phyloP scores from a whole-genome alignment of 352 stramenopile genomes.

The Phytophthora europaea region DNA sequence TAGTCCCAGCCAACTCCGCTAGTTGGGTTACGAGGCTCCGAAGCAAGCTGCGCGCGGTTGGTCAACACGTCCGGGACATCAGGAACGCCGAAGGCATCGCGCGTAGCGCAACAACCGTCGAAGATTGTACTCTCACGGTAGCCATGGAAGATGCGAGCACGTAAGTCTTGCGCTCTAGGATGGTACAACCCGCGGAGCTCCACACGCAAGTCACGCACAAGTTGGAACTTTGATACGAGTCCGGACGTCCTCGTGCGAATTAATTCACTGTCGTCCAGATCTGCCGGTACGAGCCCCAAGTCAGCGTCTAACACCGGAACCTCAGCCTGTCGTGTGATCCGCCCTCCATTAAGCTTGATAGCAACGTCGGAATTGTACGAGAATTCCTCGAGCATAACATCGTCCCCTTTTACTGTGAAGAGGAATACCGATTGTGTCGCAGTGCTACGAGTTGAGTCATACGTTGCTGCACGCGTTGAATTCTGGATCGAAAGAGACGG shows the following conservation, averaged over 20 bases:
- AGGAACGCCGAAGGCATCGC: conserved; percentile 56
- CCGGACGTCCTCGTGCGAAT: conserved; percentile 37
- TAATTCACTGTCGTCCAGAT: conserved; percentile 29
- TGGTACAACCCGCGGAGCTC: conserved; percentile 77
- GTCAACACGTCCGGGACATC: conserved; percentile 45
- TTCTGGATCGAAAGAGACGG: conserved; percentile 56
- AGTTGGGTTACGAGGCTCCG: conserved; percentile 55
- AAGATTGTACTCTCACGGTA: conserved; percentile 53
- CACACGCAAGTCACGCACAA: conserved; percentile 60
- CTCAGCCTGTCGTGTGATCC: conserved; percentile 52
- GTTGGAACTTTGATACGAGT: conserved; percentile 71
- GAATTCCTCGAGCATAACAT: conserved; percentile 46
- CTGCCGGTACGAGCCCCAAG: conserved; percentile 42
- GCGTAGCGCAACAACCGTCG: conserved; percentile 46
- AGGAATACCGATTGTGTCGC: conserved; percentile 56
- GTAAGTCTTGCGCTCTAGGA: conserved; percentile 62
- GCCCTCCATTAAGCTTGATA: conserved; percentile 62
- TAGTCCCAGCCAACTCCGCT: conserved; percentile 82
- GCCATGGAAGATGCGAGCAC: conserved; percentile 62
- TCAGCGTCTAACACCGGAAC: conserved; percentile 51
- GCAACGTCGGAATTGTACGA: conserved; percentile 51
- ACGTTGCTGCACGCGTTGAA: conserved; percentile 48
- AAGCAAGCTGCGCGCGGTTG: conserved; percentile 55
- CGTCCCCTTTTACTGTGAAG: conserved; percentile 43
- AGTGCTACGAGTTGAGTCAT: conserved; percentile 52